Conservation (phyloP, 345 rosid species). For the Camelina sativa region DNA sequence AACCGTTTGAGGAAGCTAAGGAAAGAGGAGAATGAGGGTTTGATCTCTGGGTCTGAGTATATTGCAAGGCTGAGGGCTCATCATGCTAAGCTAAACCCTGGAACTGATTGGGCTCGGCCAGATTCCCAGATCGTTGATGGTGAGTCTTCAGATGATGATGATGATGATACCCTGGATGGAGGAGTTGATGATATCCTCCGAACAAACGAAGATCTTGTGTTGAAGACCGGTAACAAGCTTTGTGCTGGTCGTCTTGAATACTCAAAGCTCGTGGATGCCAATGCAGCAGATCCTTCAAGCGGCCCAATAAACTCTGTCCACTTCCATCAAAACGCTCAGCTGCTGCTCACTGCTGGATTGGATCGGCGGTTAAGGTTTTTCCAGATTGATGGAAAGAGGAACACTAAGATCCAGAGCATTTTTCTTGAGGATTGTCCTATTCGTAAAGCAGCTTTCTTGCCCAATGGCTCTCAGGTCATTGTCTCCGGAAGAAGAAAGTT, state of each 20-base stretch:
- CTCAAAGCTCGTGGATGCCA: constrained; percentile 85
- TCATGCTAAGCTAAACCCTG: constrained; percentile 80
- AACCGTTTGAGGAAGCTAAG: constrained; percentile 90
- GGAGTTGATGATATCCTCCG: constrained; percentile 66
- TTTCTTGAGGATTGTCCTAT: constrained; percentile 87
- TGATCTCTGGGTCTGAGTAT: constrained; percentile 75
- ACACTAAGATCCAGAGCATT: constrained; percentile 83
- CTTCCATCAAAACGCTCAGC: constrained; percentile 87
- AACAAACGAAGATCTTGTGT: constrained; percentile 77
- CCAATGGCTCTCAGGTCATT: constrained; percentile 89
- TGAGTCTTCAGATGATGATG: constrained; percentile 46
- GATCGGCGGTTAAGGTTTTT: constrained; percentile 76
- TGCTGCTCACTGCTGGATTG: constrained; percentile 81
- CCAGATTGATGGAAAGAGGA: constrained; percentile 92
- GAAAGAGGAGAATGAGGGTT: constrained; percentile 75
- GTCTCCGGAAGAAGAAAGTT: constrained; percentile 91
- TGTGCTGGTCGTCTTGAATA: constrained; percentile 79
- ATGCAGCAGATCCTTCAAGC: constrained; percentile 70
- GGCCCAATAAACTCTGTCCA: constrained; percentile 83
- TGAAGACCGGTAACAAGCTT: constrained; percentile 60
- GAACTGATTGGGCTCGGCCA: constrained; percentile 85
- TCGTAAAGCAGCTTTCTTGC: constrained; percentile 79
- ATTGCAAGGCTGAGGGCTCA: constrained; percentile 83
- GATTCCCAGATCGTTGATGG: constrained; percentile 42
- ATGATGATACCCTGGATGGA: constrained; percentile 45